Base-by-base conservation (phyloP, 352 stramenopile species). In the Phytopythium aichiense region DNA sequence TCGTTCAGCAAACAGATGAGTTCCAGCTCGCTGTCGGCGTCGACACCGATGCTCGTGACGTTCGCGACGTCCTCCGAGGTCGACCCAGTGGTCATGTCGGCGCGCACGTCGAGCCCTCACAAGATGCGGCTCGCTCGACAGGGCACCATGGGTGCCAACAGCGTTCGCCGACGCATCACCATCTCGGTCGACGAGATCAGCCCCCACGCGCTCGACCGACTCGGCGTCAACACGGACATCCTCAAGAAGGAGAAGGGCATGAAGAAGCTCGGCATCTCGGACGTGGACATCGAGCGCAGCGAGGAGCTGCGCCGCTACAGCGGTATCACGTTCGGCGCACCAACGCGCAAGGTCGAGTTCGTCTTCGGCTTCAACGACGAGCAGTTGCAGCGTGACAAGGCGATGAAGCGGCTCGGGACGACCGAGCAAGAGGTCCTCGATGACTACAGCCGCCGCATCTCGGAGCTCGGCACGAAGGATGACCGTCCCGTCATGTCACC, bases 221-320 rank as follows among this genome's bases (percentile, higher is more conserved):
- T 88, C 37, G 81, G 81, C 33, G 79, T 90, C n/a, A 81, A 81
- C 48, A 11, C 64, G 0, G 80, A 88, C 31, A 84, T 86, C 9
- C 62, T 89, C 63, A 82, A 81, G 60, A 83, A 88, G 35, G 81
- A 90, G 57, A 90, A 88, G 31, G 76, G 77, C 25, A 88, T 90
- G 81, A 86, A 88, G 65, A 90, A 90, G 61, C 68, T 90, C 30
- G 79, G 81, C 11, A 88, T 88, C 63, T 88, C 72, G 55, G 81
- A 90, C 58, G 67, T 80, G 31, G 79, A 88, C 61, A 84, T 89
- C 37, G 48, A 64, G 25, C 73, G 63, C 50, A 72, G 76, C 57
- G 76, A 88, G 50, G 73, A 85, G 35, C 62, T 87, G 16, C 77
- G 73, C n/a, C 72, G 74, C 22, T 85, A 86, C 64, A 81, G 71